Evolutionary conservation across 768 basidiomycete genomes (phyloP), one percentile per base, ranked within the genome.

Genomic region (Lactifluus echinatus): DNA sequence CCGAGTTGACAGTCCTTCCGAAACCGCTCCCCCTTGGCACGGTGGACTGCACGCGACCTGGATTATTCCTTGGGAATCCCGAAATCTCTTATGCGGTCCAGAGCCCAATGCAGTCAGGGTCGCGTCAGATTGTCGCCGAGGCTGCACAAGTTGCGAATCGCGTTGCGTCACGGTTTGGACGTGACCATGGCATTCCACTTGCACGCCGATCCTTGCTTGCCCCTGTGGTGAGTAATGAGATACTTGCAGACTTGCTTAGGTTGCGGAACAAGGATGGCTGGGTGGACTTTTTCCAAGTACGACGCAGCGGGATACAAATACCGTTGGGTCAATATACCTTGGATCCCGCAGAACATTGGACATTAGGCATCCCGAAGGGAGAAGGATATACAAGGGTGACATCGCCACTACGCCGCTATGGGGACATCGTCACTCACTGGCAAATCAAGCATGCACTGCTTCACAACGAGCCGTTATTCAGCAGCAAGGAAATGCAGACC

Each of bases 381-480:
- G 86, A 87, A 61, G 94, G 94, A 3, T 99, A 99, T 68, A 71
- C 78, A 17, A 81, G 89, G 21, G 82, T 79, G 8, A 97, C 96
- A 8, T 91, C 87, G 5, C 96, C 96, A 0, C 72, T 99, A 43
- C 80, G 96, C 40, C 82, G 96, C 43, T 96, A 82, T 69, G 70
- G 72, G 34, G 96, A 99, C 69, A 68, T 96, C 55, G 68, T 93
- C 12, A 72, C 74, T 10, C 96, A 98, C 71, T 99, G 93, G 92
- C 94, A 98, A 69, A 82, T 99, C 70, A 94, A 96, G 66, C 74
- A 84, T 49, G 80, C 79, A 5, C 70, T 98, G 11, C 71, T 87
- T 7, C 70, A 68, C 12, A 65, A 60, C 7, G 45, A 67, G 2
- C 72, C 76, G 3, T 68, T 75, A 3, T 84, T 87, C 64, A 72